Evolutionary conservation across 192 early-diverging fungal genomes (phyloP), one percentile per base, ranked within the genome.

Genomic region (Gamsiella multidivaricata): DNA sequence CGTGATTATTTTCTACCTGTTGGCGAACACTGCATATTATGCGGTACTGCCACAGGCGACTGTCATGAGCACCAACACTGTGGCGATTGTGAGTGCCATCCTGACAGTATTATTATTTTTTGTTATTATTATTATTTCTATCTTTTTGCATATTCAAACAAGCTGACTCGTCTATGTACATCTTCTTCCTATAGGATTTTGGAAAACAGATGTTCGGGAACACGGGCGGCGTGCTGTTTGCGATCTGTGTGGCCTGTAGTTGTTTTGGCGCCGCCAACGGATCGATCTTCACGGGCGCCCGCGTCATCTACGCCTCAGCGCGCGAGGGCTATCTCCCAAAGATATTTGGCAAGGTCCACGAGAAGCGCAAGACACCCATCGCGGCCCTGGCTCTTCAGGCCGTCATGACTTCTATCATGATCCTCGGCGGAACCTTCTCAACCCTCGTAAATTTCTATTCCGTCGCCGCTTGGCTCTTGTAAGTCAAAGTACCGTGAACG

Each of bases 21-120:
- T 94, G 64, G 90, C 92, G 31, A 94, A 95, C 69, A 86, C 92
- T 3, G 91, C 95, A 1, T 96, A 93, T 68, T 91, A 94, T 50
- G 86, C 90, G 9, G 95, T 92, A 0, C 83, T 96, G 25, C 88
- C 91, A 10, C 82, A 89, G 25, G 86, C 84, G 5, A 89, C 91
- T 1, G 85, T 93, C 5, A 81, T 85, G 47, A 81, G 84, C 54
- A 90, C 93, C 1, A 88, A 91, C 60, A 86, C 87, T 11, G 81
- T 89, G n/a, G 86, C 86, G 2, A 81, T 89, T 70, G 75, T 83
- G 75, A 54, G 65, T 68, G 8, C 10, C 33, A 10, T n/a, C n/a
- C n/a, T n/a, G n/a, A n/a, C n/a, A n/a, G n/a, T n/a, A n/a, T n/a
- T n/a, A n/a, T n/a, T n/a, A n/a, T n/a, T n/a, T n/a, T n/a, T n/a